phyloP scores from a whole-genome alignment of 345 rosid species.

The Theobroma cacao region DNA sequence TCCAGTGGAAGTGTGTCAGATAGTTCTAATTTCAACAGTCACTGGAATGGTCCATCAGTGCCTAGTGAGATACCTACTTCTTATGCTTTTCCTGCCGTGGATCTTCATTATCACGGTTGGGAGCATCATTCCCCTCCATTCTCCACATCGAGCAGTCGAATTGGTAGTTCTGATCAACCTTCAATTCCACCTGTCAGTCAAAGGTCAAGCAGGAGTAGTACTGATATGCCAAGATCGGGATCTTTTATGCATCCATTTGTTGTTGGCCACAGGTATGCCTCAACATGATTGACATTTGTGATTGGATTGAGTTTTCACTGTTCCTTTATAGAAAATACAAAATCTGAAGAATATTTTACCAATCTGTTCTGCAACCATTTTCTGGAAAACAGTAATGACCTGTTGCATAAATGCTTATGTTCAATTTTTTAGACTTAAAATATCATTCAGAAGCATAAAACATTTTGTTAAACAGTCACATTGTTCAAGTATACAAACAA shows the following conservation, averaged over 20 bases:
- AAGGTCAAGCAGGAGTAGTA: slow-evolving; percentile 56
- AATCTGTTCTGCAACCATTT: neutral
- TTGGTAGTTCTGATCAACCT: slow-evolving; percentile 57
- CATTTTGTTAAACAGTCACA: neutral
- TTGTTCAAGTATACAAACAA: neutral
- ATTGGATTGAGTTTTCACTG: neutral
- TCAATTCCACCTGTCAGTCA: slow-evolving; percentile 49
- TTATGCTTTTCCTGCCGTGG: slow-evolving; percentile 70
- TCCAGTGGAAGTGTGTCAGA: slow-evolving; percentile 66
- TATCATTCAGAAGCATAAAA: neutral
- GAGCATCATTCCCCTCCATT: slow-evolving; percentile 71
- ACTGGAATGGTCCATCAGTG: slow-evolving; percentile 74
- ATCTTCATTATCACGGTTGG: slow-evolving; percentile 73
- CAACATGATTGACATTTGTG: neutral
- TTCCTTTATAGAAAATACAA: neutral
- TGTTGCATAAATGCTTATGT: too few relatives aligned
- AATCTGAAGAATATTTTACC: neutral
- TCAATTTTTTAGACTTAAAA: too few relatives aligned
- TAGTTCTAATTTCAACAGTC: slow-evolving; percentile 61
- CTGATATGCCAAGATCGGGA: slow-evolving; percentile 70
- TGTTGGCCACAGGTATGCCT: slow-evolving; percentile 73
- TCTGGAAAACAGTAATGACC: neutral
- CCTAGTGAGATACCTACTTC: slow-evolving; percentile 71
- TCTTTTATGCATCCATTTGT: slow-evolving; percentile 74
- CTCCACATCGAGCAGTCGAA: slow-evolving; percentile 52